These are phyloP conservation scores for Pythium utonaiense DNA, from an alignment of 352 stramenopile genomes.

Conservation along the genomic window DNA sequence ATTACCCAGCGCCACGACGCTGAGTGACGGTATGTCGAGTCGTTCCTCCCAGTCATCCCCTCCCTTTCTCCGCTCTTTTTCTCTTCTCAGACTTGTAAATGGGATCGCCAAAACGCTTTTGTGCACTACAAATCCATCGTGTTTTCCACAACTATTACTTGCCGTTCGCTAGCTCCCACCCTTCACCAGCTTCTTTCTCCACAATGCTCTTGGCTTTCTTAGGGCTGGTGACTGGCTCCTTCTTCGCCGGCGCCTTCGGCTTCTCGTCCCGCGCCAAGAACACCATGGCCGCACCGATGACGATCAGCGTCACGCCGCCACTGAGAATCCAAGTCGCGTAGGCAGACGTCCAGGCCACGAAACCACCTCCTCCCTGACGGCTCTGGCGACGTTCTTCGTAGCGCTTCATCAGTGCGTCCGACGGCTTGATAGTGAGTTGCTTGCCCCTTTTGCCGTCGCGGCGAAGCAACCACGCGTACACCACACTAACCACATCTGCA, in stretches of 20 bases:
- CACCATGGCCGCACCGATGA: conserved; percentile 35
- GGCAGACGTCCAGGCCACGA: background rate
- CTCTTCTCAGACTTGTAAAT: conserved; percentile 22
- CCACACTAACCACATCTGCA: conserved; percentile 46
- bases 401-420: conserved; percentile 32
- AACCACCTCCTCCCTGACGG: conserved; percentile 2
- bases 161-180: conserved; percentile 52
- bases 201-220: conserved; percentile 22
- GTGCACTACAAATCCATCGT: conserved; percentile 21
- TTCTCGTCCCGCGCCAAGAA: conserved; percentile 1
- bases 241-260: conserved; percentile 30
- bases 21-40: background rate
- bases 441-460: conserved; percentile 27
- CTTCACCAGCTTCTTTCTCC: conserved; percentile 28
- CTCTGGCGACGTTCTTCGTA: conserved; percentile 20
- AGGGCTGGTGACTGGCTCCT: conserved; percentile 3
- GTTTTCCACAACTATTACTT: conserved; percentile 14
- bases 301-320: conserved; percentile 46
- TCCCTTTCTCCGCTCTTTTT: background rate
- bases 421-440: conserved; percentile 46
- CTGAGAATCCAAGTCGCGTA: conserved; percentile 41
- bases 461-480: conserved; percentile 60
- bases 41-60: background rate
- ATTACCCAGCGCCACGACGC: background rate
- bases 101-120: conserved; percentile 27